These are phyloP conservation scores for Phaeotremella fagi DNA, from an alignment of 768 basidiomycete species.

Conservation along the genomic window DNA sequence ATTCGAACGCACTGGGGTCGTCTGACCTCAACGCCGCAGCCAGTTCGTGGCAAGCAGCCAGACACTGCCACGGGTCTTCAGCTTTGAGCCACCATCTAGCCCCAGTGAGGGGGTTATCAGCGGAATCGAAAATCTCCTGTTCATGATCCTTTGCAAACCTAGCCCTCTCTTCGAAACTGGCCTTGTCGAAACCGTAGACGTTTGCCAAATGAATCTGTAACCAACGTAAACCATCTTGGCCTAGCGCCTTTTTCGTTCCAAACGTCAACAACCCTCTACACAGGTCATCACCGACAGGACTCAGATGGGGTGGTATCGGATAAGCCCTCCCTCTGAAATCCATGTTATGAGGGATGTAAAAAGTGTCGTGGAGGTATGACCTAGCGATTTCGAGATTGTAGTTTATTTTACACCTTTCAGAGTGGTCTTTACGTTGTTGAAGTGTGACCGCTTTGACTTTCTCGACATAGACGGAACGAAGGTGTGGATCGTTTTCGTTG, in stretches of 20 bases:
- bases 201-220: conserved; percentile 93
- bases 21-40: conserved; percentile 68
- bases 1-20: conserved; percentile 58
- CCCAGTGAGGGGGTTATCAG: conserved; percentile 71
- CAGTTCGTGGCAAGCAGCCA: conserved; percentile 89
- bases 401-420: conserved; percentile 85
- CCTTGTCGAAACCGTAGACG: conserved; percentile 90
- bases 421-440: conserved; percentile 77
- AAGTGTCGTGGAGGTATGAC: conserved; percentile 77
- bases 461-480: conserved; percentile 57
- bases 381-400: conserved; percentile 96
- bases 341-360: conserved; percentile 92
- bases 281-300: conserved; percentile 92
- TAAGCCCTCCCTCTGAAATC: conserved; percentile 98
- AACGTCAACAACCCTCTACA: conserved; percentile 77
- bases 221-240: conserved; percentile 81
- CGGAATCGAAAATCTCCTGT: conserved; percentile 75
- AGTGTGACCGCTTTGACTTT: conserved; percentile 56
- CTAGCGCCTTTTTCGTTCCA: conserved; percentile 70
- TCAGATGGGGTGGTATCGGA: conserved; percentile 90
- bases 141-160: conserved; percentile 67
- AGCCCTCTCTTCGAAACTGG: conserved; percentile 86
- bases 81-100: conserved; percentile 81
- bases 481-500: conserved; percentile 56
- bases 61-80: conserved; percentile 96